Evolutionary conservation across 83 land plant species (phyloP).

Genomic region (Thuja plicata): DNA sequence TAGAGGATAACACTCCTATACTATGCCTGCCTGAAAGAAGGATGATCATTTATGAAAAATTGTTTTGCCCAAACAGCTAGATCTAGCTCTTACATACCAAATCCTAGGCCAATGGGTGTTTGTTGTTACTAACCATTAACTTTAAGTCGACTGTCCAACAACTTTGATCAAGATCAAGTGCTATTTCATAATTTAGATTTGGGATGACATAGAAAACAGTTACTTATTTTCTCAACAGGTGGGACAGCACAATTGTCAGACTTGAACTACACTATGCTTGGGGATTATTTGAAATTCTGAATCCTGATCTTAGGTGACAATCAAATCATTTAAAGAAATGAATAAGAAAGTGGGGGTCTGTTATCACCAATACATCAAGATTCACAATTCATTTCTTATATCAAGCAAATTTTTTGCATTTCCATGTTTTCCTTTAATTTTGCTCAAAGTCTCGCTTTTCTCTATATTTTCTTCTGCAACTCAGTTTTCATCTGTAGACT

Average conservation of each 20-base stretch:
- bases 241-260: neutral
- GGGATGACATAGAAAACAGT: neutral
- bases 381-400: neutral
- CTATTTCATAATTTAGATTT: neutral
- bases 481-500: neutral
- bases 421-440: neutral
- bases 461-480: neutral
- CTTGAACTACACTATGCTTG: neutral
- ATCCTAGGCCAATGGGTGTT: neutral
- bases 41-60: neutral
- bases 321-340: neutral
- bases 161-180: neutral
- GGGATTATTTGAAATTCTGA: neutral
- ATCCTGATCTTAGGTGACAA: neutral
- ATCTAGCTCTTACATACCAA: neutral
- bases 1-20: neutral
- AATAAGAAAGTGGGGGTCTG: neutral
- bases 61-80: neutral
- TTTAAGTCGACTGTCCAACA: neutral
- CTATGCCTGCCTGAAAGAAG: neutral
- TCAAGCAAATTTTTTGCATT: neutral
- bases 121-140: neutral
- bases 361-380: neutral
- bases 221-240: neutral
- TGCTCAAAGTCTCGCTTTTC: neutral